Evolutionary conservation across 129 eudicot genomes (phyloP), one percentile per base, ranked within the genome.

Genomic region (Pseudognaphalium luteoalbum): DNA sequence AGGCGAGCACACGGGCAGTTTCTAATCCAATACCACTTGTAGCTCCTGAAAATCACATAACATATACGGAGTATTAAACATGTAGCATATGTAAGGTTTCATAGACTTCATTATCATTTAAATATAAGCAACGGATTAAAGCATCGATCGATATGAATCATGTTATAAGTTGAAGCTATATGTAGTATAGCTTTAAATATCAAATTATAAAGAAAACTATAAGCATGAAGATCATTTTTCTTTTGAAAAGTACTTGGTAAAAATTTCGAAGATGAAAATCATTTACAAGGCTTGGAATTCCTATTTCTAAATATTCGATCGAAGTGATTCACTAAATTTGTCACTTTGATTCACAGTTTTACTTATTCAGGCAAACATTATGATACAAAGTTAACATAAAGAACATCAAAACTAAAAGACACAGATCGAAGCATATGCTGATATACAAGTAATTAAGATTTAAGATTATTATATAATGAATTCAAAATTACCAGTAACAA

Each of bases 21-120:
- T 91, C 99, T 68, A 83, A 65, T 12, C 99, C 99, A 28, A 94
- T 89, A 20, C 99, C 99, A 84, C 96, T 94, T 77, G 99, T 85
- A 33, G 99, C 97, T 74, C 99, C 99, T 94, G 91, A 51, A 76
- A 79, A 11, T 37, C 44, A 25, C 28, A 25, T 25, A 25, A 19
- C n/a, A 74, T 34, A n/a, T n/a, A n/a, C n/a, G n/a, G n/a, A n/a
- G n/a, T 21, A 6, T 39, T 60, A 73, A 60, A 19, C 58, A 73
- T 56, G 29, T 28, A 73, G 17, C 58, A 6, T 66, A 6, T 28
- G 33, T 44, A 22, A 6, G 20, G 14, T 25, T 47, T 8, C 65
- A 74, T 62, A 44, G 0, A 12, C 4, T 44, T 32, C 34, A 32
- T 25, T 25, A 25, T 25, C 28, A 25, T 25, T 32, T n/a, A 3